These are phyloP conservation scores for Coprinopsis strossmayeri DNA, from an alignment of 768 basidiomycete species.

Conservation along the genomic window DNA sequence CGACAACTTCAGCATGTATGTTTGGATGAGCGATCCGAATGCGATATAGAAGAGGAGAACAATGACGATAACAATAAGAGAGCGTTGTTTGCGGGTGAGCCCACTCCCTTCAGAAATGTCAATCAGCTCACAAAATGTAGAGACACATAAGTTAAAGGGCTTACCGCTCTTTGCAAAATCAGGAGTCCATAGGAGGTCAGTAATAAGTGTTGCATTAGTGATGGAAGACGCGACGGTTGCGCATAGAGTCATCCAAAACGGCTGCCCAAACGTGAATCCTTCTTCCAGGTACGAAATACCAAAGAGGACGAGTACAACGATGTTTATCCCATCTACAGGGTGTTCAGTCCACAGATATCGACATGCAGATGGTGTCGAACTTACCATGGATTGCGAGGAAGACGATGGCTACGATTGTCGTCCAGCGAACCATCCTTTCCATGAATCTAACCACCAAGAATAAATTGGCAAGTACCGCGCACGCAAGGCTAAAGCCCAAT, in stretches of 20 bases:
- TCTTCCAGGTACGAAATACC: constrained; percentile 59
- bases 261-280: constrained; percentile 53
- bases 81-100: constrained; percentile 71
- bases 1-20: constrained; percentile 43
- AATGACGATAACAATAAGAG: constrained; percentile 75
- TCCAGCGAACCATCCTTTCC: constrained; percentile 55
- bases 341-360: background rate
- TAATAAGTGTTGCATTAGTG: constrained; percentile 61
- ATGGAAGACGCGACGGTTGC: constrained; percentile 61
- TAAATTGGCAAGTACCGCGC: constrained; percentile 60
- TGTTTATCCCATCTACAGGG: constrained; percentile 64
- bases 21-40: constrained; percentile 58
- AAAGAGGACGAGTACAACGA: constrained; percentile 50
- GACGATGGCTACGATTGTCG: constrained; percentile 58
- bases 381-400: constrained; percentile 67
- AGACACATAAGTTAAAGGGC: background rate
- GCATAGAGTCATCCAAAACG: constrained; percentile 76
- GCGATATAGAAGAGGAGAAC: constrained; percentile 67
- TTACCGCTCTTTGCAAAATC: constrained; percentile 43
- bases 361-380: constrained; percentile 18
- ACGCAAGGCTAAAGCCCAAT: constrained; percentile 59
- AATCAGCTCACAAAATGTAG: background rate
- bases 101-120: constrained; percentile 60
- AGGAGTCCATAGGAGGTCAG: constrained; percentile 51
- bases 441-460: constrained; percentile 67